These are phyloP conservation scores for Claviceps cyperi DNA, from an alignment of 2,329 filamentous ascomycete species.

Conservation along the genomic window DNA sequence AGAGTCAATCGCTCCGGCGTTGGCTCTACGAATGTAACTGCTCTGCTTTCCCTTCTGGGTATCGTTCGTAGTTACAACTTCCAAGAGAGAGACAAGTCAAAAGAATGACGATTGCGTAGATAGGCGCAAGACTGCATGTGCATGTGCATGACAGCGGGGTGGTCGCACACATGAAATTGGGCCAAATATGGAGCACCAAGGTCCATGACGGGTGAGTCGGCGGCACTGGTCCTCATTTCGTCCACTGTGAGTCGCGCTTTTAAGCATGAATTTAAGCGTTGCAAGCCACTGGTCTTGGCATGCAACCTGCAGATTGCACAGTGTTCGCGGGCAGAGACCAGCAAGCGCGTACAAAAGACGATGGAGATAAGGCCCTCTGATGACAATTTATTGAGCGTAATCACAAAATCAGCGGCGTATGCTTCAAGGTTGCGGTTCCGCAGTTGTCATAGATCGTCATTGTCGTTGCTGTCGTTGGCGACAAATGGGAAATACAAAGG, in stretches of 20 bases:
- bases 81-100: no score
- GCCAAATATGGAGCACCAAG: not conserved
- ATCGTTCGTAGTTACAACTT: no score
- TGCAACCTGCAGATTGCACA: conserved; percentile 10
- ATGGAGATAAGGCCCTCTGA: no score
- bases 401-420: no score
- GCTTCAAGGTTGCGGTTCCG: no score
- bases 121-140: not conserved
- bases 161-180: not conserved
- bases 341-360: not conserved
- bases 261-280: conserved; percentile 39
- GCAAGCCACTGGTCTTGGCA: conserved; percentile 30
- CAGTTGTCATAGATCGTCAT: no score
- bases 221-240: not conserved
- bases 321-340: not conserved
- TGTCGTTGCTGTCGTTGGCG: no score
- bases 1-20: no score
- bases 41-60: no score
- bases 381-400: no score
- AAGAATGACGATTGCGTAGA: not conserved
- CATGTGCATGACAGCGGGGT: not conserved
- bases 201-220: conserved; percentile 13
- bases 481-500: no score
- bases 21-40: no score
- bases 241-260: conserved; percentile 16